Evolutionary conservation across 2,329 filamentous ascomycete species (phyloP).

Genomic region (Fusarium multiceps): DNA sequence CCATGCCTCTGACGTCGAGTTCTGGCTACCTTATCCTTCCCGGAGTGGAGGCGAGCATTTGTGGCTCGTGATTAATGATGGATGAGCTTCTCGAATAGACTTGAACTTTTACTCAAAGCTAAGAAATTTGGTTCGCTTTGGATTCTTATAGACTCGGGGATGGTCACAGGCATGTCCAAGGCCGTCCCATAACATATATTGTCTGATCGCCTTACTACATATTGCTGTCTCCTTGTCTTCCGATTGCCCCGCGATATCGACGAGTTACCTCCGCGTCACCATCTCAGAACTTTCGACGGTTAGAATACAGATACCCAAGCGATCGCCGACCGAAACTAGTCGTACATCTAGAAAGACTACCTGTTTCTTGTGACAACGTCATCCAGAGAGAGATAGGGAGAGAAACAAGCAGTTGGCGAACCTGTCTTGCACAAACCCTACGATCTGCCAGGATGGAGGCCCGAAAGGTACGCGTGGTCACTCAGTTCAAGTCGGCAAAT

Average conservation of each 20-base stretch:
- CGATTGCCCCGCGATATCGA: constrained; percentile 24
- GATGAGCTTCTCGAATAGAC: constrained; percentile 14
- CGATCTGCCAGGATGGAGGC: constrained; percentile 52
- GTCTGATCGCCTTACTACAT: constrained; percentile 21
- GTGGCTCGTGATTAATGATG: constrained; percentile 40
- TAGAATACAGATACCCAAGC: background rate
- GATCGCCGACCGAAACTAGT: background rate
- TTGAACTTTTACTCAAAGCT: constrained; percentile 4
- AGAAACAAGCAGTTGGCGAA: background rate
- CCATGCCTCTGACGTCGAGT: constrained; percentile 43
- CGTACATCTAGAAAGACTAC: background rate
- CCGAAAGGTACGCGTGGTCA: constrained; percentile 52
- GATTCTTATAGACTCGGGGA: constrained; percentile 2
- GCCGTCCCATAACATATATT: constrained; percentile 27
- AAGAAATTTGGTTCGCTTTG: background rate
- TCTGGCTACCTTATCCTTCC: constrained; percentile 4
- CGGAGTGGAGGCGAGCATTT: background rate
- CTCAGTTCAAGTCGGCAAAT: constrained; percentile 1
- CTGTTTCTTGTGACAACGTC: background rate
- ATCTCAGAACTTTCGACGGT: constrained; percentile 2
- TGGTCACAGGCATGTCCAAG: constrained; percentile 30
- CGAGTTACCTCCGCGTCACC: constrained; percentile 11
- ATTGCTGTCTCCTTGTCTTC: constrained; percentile 28
- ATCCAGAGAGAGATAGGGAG: background rate
- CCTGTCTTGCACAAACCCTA: constrained; percentile 7